These are phyloP conservation scores for Fusarium anguioides DNA, from an alignment of 2,329 filamentous ascomycete species.

Conservation along the genomic window DNA sequence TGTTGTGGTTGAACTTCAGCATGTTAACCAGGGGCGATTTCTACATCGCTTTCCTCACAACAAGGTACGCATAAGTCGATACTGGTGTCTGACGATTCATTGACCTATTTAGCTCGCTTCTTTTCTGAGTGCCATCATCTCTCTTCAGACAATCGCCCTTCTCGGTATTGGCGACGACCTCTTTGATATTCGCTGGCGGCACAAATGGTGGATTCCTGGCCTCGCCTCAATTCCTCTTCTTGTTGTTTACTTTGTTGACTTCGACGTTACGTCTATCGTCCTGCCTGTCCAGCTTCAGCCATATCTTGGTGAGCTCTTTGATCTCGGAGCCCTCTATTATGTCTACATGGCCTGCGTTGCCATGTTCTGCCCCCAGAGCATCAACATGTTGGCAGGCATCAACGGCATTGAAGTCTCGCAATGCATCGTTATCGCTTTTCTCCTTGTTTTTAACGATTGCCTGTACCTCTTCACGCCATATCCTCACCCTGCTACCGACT, in stretches of 20 bases:
- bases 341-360: constrained; percentile 95
- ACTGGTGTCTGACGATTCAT: not conserved
- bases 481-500: constrained; percentile 93
- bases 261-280: constrained; percentile 95
- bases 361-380: constrained; percentile 98
- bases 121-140: constrained; percentile 93
- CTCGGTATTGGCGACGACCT: constrained; percentile 95
- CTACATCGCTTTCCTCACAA: constrained; percentile 93
- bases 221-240: constrained; percentile 93
- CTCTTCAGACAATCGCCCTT: constrained; percentile 88
- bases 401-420: constrained; percentile 98
- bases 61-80: constrained; percentile 69
- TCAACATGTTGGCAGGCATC: constrained; percentile 99
- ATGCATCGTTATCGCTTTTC: constrained; percentile 86
- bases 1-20: constrained; percentile 77
- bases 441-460: constrained; percentile 87
- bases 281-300: constrained; percentile 86
- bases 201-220: constrained; percentile 98
- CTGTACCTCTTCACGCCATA: constrained; percentile 87
- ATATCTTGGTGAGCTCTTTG: constrained; percentile 85
- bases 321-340: constrained; percentile 89
- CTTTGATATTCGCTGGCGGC: constrained; percentile 97
- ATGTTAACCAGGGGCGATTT: constrained; percentile 84
- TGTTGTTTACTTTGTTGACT: constrained; percentile 98
- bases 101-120: constrained; percentile 77